Conservation (phyloP, 768 basidiomycete genomes). For the Pleurotus tuoliensis region DNA sequence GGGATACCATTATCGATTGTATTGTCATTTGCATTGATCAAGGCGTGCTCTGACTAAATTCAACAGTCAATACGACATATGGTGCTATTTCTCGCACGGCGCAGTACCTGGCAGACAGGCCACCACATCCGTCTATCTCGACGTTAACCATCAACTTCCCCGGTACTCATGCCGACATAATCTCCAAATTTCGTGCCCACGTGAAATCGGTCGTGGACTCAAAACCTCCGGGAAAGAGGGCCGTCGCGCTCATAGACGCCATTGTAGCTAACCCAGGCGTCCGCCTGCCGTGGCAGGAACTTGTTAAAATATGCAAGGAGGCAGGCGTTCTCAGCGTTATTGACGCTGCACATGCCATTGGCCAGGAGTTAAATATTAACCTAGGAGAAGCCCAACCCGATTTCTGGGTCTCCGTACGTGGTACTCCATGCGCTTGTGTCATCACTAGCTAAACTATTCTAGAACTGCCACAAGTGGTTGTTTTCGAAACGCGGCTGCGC, state of each 20-base stretch:
- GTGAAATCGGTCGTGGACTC: conserved; percentile 6
- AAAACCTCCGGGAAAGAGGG: conserved; percentile 27
- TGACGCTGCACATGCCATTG: conserved; percentile 81
- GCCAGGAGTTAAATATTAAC: conserved; percentile 67
- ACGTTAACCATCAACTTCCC: conserved; percentile 45
- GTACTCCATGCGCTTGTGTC: not conserved
- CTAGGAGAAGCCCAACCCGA: conserved; percentile 57
- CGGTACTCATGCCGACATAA: conserved; percentile 37
- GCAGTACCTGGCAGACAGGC: conserved; percentile 46
- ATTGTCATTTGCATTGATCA: not conserved
- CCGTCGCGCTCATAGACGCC: conserved; percentile 69
- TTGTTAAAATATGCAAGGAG: conserved; percentile 61
- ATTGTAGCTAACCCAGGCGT: conserved; percentile 65
- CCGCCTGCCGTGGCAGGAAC: conserved; percentile 69
- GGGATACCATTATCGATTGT: conserved; percentile 64
- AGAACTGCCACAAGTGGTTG: conserved; percentile 90
- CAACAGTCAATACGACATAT: conserved; percentile 36
- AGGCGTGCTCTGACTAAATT: too few species aligned
- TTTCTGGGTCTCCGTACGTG: conserved; percentile 72
- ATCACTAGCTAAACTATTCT: not conserved
- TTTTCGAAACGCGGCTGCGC: conserved; percentile 65
- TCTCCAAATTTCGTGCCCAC: conserved; percentile 24
- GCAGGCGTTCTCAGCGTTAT: conserved; percentile 65
- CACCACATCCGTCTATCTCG: conserved; percentile 44
- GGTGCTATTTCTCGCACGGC: conserved; percentile 42